Percentiles rank a stretch among this genome's conserved stretches.
phyloP scores from a whole-genome alignment of 352 stramenopile genomes.

The Phytophthora niederhauseri region DNA sequence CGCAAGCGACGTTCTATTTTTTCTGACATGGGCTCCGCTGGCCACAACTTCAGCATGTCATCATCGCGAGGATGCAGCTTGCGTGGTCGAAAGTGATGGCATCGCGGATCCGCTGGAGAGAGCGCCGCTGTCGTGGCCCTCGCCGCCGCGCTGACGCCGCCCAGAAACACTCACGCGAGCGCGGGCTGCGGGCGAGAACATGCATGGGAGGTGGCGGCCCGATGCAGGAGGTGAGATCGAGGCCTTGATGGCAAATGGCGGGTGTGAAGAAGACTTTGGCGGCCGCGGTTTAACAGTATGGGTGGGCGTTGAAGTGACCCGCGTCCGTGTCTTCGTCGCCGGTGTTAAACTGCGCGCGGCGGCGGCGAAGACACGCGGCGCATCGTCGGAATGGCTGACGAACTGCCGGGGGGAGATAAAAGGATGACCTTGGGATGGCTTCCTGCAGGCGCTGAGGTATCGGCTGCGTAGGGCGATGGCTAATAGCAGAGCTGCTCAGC shows the following conservation, averaged over 20 bases:
- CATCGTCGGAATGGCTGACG: constrained; percentile 1
- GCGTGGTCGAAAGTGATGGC: constrained; percentile 9
- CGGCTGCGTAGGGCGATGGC: too few species aligned
- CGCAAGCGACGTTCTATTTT: background rate
- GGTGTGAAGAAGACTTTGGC: background rate
- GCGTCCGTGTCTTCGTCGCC: background rate
- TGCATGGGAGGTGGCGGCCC: too few species aligned
- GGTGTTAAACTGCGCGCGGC: background rate
- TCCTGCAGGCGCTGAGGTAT: too few species aligned
- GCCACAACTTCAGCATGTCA: constrained; percentile 18
- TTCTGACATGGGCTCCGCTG: background rate
- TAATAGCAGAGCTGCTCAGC: too few species aligned
- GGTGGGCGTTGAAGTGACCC: background rate
- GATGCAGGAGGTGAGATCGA: too few species aligned
- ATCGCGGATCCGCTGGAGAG: background rate
- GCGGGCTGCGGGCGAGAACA: background rate
- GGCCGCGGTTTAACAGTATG: background rate
- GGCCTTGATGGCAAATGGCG: background rate
- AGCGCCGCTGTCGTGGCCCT: constrained; percentile 8
- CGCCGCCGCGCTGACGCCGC: constrained; percentile 8
- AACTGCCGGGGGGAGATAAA: background rate
- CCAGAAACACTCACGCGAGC: background rate
- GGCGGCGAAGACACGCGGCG: background rate
- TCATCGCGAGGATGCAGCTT: constrained; percentile 18
- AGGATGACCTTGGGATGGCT: background rate